Percentiles rank a stretch among this genome's conserved stretches.
Conservation (phyloP, 169 alveolate species). For the Haemoproteus tartakovskyi region DNA sequence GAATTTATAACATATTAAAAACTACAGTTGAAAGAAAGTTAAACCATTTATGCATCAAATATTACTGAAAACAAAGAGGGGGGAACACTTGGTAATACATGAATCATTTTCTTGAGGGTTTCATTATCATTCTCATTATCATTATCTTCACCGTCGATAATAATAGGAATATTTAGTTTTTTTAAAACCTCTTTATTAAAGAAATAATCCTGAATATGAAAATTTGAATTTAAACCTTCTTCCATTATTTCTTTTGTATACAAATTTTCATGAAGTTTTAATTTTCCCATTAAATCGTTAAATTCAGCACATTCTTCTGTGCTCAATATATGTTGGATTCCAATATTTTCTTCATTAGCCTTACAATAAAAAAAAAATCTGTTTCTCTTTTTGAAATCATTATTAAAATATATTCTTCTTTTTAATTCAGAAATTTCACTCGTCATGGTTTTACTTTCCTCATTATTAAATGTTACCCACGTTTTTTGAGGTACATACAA, state of each 20-base stretch:
- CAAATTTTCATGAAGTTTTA: slow-evolving; percentile 31
- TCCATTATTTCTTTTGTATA: slow-evolving; percentile 36
- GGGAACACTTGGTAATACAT: too few species aligned
- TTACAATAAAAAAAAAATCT: slow-evolving; percentile 57
- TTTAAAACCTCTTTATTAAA: slow-evolving; percentile 14
- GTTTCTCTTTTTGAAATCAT: slow-evolving; percentile 50
- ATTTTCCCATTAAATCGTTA: slow-evolving; percentile 4
- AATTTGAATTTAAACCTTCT: slow-evolving; percentile 27
- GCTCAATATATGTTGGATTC: slow-evolving; percentile 10
- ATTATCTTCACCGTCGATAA: neutral
- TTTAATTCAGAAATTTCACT: slow-evolving; percentile 14
- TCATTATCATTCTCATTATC: neutral
- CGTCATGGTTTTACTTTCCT: neutral
- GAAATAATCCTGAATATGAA: slow-evolving; percentile 18
- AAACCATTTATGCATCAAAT: too few species aligned
- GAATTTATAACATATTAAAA: too few species aligned
- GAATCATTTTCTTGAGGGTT: too few species aligned
- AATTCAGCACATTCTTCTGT: slow-evolving; percentile 36
- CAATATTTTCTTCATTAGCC: slow-evolving; percentile 16
- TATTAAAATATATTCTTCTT: slow-evolving; percentile 39
- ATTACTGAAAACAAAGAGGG: too few species aligned
- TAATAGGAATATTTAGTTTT: slow-evolving; percentile 34
- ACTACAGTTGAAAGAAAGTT: too few species aligned
- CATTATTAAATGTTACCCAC: slow-evolving; percentile 9
- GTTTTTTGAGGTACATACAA: slow-evolving; percentile 43